Base-by-base conservation (phyloP, 2,329 filamentous ascomycete species). In the Didymella exigua region DNA sequence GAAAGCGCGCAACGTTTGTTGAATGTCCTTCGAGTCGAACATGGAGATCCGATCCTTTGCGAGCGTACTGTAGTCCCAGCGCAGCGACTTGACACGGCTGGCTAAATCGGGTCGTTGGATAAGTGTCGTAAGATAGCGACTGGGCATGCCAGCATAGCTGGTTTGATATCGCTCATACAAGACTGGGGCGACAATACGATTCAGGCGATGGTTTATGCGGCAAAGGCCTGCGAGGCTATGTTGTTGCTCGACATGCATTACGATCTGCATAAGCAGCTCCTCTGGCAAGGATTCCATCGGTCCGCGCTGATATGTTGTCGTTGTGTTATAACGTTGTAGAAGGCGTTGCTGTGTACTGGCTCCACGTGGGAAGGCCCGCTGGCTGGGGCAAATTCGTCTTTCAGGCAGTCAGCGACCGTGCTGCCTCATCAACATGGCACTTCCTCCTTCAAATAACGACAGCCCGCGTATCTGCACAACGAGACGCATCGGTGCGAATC, bases 21-120 rank as follows among this genome's bases (percentile, higher is more conserved):
- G 46, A 23, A 55, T 49, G 24, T 46, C 46, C n/a, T 40, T 46
- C 1, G 42, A 46, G 29, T 50, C 52, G 18, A 50, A 50, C 0
- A 42, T 41, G 3, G 52, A 50, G 14, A 50, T 46, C 14, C 41
- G 36, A 24, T 55, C 45, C 7, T 50, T 50, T 30, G 52, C 34
- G 13, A 55, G 34, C 16, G 23, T 41, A 26, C 52, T 50, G 42
- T 50, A 55, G 27, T 55, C 52, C 52, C 52, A 55, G n/a, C 18
- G 41, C 30, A 55, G 13, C 2, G 41, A 23, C 24, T 42, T 55
- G 23, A 55, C 41, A 26, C 8, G 24, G 4, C 18, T 26, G n/a
- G 52, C 46, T 16, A 55, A n/a, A 13, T 47, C 46, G 2, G 46
- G 36, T 1, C 52, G 52, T 5, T 19, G 34, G 11, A 50, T 45